These are phyloP conservation scores for Sordaria brevicollis DNA, from an alignment of 495 filamentous ascomycete genomes.

Conservation along the genomic window DNA sequence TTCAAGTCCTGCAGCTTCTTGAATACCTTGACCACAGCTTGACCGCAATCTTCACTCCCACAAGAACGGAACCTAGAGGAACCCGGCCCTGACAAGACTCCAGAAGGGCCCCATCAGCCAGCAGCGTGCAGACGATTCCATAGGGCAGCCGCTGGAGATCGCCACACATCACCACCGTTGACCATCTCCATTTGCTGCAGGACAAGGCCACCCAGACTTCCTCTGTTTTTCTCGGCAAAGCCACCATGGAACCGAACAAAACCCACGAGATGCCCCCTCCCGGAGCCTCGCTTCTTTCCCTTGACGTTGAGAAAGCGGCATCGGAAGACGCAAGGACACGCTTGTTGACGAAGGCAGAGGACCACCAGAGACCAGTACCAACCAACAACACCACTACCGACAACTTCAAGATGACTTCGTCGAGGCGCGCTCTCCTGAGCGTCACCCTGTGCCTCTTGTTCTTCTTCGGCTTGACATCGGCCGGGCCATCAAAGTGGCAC, in stretches of 20 bases:
- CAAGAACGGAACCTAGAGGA: not conserved
- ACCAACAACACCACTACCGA: not conserved
- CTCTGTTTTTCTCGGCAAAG: not conserved
- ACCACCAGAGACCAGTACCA: not conserved
- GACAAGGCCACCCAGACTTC: not conserved
- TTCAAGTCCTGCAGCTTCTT: not conserved
- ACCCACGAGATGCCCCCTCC: conserved; percentile 1
- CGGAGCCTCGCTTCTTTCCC: conserved; percentile 1
- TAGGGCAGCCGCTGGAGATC: not conserved
- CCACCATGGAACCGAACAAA: conserved; percentile 10
- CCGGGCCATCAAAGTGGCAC: not conserved
- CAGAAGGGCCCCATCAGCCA: conserved; percentile 3
- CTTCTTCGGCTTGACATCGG: conserved; percentile 21
- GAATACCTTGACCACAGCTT: not conserved
- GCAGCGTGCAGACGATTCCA: not conserved
- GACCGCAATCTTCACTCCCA: not conserved
- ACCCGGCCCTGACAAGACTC: conserved; percentile 1
- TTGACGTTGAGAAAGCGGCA: conserved; percentile 3
- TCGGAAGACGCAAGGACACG: not conserved
- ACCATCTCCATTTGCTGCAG: not conserved
- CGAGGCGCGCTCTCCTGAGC: conserved; percentile 17
- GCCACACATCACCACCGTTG: not conserved
- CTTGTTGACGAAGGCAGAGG: not conserved
- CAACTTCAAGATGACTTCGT: conserved; percentile 16
- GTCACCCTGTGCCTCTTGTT: conserved; percentile 20